Evolutionary conservation across 306 rosid genomes (phyloP), one percentile per base, ranked within the genome.

Genomic region (Prunus persica): DNA sequence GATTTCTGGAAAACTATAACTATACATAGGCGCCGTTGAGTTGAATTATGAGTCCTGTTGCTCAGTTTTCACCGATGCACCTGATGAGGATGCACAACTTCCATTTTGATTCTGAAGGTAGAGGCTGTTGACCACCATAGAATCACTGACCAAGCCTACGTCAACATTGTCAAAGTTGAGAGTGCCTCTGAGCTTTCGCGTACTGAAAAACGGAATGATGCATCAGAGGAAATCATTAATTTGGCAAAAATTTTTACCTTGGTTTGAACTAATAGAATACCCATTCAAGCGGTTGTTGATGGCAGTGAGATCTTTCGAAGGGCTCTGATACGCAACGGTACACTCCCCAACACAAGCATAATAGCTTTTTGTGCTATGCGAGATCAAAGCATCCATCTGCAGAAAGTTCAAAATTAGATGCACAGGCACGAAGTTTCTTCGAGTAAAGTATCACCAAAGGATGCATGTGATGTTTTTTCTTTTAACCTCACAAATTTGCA

Each of bases 271-370:
- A 13, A 61, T 18, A 78, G 74, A 86, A 82, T 91, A 91, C 93
- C 97, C 83, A 45, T 96, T 96, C 79, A 96, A 81, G 30, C 96
- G 98, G 85, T 96, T 91, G 78, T 96, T 96, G 85, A 96, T 96
- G 81, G 98, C 99, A 11, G 94, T 89, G 58, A 96, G 83, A 76
- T 96, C 99, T 87, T 93, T 92, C 8, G 98, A 96, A 74, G 99
- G 99, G 88, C 99, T 96, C 77, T 96, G 99, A 80, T 91, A 96
- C 27, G 99, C 99, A 86, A 88, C 97, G 50, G 99, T 96, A 85
- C 99, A 92, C 81, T 92, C 99, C 61, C 99, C 99, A 54, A 96
- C 97, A 76, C 99, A 96, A 41, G 99, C 98, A 82, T 96, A 96
- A 70, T 96, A 96, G 82, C 99, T 93, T 87, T 91, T 96, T 49